Evolutionary conservation across 1,284 basidiomycete genomes (phyloP).

Genomic region (Ganoderma meredithae): DNA sequence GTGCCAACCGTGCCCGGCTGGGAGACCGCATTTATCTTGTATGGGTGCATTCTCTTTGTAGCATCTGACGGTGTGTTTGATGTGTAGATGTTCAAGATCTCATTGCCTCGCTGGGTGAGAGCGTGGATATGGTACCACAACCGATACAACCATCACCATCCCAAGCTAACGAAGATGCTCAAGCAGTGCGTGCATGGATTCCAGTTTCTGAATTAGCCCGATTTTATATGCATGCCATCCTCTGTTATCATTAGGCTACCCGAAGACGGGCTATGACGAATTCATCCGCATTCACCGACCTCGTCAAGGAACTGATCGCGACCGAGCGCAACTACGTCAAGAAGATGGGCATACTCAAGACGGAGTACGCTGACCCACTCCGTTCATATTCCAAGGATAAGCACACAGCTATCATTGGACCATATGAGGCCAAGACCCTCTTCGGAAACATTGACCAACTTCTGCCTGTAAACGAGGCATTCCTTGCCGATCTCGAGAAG

Average conservation of each 20-base stretch:
- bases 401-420: slow-evolving; percentile 85
- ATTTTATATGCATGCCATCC: background rate
- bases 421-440: slow-evolving; percentile 91
- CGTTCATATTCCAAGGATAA: slow-evolving; percentile 86
- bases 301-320: slow-evolving; percentile 78
- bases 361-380: slow-evolving; percentile 90
- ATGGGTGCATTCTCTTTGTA: background rate
- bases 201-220: background rate
- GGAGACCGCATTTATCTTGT: background rate
- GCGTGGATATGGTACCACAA: slow-evolving; percentile 52
- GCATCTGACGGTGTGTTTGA: slow-evolving; percentile 11
- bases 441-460: slow-evolving; percentile 95
- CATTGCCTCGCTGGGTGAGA: slow-evolving; percentile 75
- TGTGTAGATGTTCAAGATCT: slow-evolving; percentile 78
- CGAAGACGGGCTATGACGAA: slow-evolving; percentile 68
- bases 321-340: slow-evolving; percentile 84
- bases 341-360: slow-evolving; percentile 76
- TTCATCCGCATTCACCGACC: slow-evolving; percentile 67
- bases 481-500: slow-evolving; percentile 85
- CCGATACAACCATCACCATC: slow-evolving; percentile 25
- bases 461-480: slow-evolving; percentile 87
- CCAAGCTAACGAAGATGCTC: slow-evolving; percentile 17
- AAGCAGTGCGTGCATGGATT: slow-evolving; percentile 23
- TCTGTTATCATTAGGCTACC: slow-evolving; percentile 32
- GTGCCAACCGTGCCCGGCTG: no score